Evolutionary conservation across 108 stramenopile genomes (phyloP).

Genomic region (Cyclotella choctawhatcheeana): DNA sequence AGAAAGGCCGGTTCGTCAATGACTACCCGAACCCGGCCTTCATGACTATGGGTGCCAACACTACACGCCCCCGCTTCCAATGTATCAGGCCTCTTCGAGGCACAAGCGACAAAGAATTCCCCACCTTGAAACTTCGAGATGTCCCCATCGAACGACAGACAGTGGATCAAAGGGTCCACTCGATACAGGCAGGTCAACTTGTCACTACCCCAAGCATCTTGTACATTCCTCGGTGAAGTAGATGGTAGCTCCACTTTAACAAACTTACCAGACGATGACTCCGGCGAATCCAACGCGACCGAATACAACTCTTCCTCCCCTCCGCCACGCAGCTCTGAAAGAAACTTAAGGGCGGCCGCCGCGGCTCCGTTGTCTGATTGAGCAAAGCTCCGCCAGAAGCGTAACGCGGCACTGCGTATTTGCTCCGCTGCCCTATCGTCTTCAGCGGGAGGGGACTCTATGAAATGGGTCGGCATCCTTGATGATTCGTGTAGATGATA

Average conservation of each 20-base stretch:
- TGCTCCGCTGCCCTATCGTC: neutral
- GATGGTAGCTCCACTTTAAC: neutral
- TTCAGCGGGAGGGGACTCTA: neutral
- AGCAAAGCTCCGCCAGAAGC: neutral
- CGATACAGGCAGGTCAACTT: neutral
- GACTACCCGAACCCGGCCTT: neutral
- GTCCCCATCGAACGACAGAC: neutral
- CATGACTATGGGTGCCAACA: neutral
- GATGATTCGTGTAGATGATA: neutral
- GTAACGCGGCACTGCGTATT: no score
- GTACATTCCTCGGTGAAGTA: neutral
- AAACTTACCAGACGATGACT: conserved; percentile 6
- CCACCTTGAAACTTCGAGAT: neutral
- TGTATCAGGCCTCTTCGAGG: neutral
- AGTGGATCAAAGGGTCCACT: neutral
- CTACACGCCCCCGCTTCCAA: neutral
- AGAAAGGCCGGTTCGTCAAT: neutral
- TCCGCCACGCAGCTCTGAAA: neutral
- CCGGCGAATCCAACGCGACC: neutral
- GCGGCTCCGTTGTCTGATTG: neutral
- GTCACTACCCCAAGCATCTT: neutral
- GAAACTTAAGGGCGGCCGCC: neutral
- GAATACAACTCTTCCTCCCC: neutral
- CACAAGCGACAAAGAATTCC: neutral
- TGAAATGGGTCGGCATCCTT: neutral